A percentile compares a stretch with the other conserved stretches of the same genome.
Evolutionary conservation across 345 rosid genomes (phyloP).

Genomic region (Eucalyptus viminalis): DNA sequence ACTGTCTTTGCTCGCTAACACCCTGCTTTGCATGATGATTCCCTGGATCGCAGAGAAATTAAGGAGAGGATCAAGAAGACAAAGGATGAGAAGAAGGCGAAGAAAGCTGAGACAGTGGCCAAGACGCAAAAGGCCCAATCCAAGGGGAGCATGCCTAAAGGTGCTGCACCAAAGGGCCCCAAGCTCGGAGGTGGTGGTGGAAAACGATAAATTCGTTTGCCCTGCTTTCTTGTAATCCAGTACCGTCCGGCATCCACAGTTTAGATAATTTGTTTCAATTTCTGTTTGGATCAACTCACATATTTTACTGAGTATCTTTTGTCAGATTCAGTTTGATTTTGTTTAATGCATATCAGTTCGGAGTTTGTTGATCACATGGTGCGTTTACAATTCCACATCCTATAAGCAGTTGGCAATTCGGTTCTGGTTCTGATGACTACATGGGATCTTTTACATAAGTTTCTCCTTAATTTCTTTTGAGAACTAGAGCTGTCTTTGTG

Average conservation of each 20-base stretch:
- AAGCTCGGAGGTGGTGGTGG: conserved; percentile 8
- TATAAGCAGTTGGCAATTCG: not conserved
- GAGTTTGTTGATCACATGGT: not conserved
- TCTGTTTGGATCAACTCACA: not conserved
- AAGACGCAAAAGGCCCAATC: not conserved
- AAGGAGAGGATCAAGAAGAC: conserved; percentile 8
- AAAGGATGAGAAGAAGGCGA: conserved; percentile 10
- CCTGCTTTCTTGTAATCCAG: not conserved
- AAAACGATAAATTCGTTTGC: not conserved
- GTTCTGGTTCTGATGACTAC: not conserved
- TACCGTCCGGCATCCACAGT: not conserved
- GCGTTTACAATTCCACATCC: not conserved
- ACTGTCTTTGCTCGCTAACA: not conserved
- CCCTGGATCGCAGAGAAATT: not conserved
- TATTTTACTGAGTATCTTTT: not conserved
- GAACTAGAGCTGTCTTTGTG: not conserved
- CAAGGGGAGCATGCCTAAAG: not conserved
- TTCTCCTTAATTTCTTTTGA: not conserved
- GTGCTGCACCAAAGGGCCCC: conserved; percentile 4
- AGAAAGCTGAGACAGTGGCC: conserved; percentile 3
- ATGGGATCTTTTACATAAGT: not conserved
- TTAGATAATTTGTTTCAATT: not conserved
- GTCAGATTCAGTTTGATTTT: not conserved
- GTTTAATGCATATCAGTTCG: not conserved
- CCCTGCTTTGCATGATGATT: not conserved